phyloP scores from a whole-genome alignment of 345 rosid species.

The Boechera divaricarpa region DNA sequence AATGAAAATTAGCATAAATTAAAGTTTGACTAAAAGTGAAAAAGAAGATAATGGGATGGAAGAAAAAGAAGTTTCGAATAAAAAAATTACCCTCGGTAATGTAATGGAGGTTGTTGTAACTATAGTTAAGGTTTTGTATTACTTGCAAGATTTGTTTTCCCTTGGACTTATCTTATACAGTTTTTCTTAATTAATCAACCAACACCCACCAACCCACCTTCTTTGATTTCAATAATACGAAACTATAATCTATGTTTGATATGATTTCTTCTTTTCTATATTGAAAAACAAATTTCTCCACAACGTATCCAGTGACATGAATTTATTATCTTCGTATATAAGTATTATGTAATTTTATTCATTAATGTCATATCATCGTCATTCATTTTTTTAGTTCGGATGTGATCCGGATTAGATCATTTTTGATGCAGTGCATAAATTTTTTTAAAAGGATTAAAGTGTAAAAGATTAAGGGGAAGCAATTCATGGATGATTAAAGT shows the following conservation, averaged over 20 bases:
- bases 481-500: neutral
- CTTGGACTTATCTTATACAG: neutral
- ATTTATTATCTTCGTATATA: no score
- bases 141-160: conserved; percentile 14
- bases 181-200: conserved; percentile 26
- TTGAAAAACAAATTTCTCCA: no score
- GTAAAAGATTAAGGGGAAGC: neutral
- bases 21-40: no score
- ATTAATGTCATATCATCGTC: neutral
- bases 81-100: neutral
- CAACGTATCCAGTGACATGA: no score
- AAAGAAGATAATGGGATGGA: neutral
- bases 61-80: neutral
- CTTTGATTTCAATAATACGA: conserved; percentile 1
- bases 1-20: neutral
- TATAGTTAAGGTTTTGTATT: neutral
- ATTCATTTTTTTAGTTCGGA: conserved; percentile 16
- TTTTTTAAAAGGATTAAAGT: neutral
- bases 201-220: conserved; percentile 33
- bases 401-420: neutral
- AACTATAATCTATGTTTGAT: neutral
- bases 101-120: conserved; percentile 26
- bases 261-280: no score
- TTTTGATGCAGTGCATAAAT: no score
- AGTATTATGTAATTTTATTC: no score